Base-by-base conservation (phyloP, 2,329 filamentous ascomycete genomes). In the Tolypocladium sp. region DNA sequence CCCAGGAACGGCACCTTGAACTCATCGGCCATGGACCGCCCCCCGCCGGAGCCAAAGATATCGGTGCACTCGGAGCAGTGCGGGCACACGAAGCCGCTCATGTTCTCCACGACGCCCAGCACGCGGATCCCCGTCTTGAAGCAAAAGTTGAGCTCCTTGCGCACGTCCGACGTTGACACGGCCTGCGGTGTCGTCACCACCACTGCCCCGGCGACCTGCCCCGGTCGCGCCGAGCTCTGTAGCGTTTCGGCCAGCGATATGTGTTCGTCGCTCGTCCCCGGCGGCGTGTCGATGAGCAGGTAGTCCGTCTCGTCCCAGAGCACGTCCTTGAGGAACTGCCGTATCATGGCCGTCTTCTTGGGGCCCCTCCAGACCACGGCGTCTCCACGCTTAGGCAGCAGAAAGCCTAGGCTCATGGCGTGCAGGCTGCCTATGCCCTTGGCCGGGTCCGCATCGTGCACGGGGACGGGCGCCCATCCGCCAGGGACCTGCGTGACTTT, bases 291-390 rank as follows among this genome's bases (percentile, higher is more conserved):
- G 69, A 99, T 91, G 60, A 99, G 83, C 0, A 99, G 81, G 70
- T 91, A 97, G 71, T 97, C 93, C n/a, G 91, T 84, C 30, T 87
- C 83, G 58, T 85, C 83, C 94, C 94, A 97, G 37, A 91, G 81
- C 5, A 97, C 92, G 69, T 97, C 92, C 1, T 90, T 89, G 35
- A 99, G 79, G 70, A 99, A 99, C 73, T 99, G 94, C 46, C 92
- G 86, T 60, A 99, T 91, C 94, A 99, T 99, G 56, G 94, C 94
- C 5, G 94, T 99, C 78, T 99, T 99, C 76, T 99, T 99, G 2
- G 94, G 94, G 0, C 94, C 94, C 57, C 94, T 85, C 94, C 94
- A 99, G 44, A 99, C 94, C 0, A 99, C 92, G 0, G 94, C 93
- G 67, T 97, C 92, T 62, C 90, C 90, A 66, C 93, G 81, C 62